These are phyloP conservation scores for Apiotrichum laibachii DNA, from an alignment of 1,284 basidiomycete genomes.

Conservation along the genomic window DNA sequence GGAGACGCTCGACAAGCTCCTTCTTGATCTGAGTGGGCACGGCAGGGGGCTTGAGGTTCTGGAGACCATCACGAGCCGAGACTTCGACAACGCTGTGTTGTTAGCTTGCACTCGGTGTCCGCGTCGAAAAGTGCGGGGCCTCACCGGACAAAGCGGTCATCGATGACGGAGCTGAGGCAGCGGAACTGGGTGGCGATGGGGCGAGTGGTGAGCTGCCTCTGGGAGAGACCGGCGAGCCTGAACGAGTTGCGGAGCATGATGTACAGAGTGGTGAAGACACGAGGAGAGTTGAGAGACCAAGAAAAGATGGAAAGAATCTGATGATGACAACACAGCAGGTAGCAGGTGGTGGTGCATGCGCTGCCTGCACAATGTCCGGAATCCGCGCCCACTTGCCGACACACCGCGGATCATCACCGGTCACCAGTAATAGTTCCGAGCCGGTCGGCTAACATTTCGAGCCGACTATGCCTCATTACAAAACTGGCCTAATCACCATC, in stretches of 20 bases:
- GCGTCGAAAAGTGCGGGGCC: neutral
- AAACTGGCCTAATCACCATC: no score
- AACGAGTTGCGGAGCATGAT: neutral
- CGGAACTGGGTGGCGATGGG: neutral
- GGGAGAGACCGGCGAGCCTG: neutral
- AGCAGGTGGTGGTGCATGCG: no score
- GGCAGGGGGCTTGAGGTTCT: constrained; percentile 73
- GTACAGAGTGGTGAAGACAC: neutral
- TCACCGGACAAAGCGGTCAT: constrained; percentile 9
- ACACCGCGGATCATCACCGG: no score
- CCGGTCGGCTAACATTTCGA: no score
- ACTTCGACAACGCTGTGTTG: constrained; percentile 74
- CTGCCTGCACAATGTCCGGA: no score
- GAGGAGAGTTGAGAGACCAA: neutral
- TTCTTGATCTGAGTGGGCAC: constrained; percentile 74
- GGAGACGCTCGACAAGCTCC: constrained; percentile 74
- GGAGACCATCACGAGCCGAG: constrained; percentile 85
- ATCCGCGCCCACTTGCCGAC: no score
- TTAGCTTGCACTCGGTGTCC: neutral
- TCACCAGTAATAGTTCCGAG: no score
- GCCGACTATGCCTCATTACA: no score
- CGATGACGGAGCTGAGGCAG: neutral
- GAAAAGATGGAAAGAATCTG: neutral
- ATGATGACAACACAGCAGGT: neutral
- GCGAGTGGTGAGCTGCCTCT: neutral